These are phyloP conservation scores for Neurospora sp. DNA, from an alignment of 495 filamentous ascomycete genomes.

Conservation along the genomic window DNA sequence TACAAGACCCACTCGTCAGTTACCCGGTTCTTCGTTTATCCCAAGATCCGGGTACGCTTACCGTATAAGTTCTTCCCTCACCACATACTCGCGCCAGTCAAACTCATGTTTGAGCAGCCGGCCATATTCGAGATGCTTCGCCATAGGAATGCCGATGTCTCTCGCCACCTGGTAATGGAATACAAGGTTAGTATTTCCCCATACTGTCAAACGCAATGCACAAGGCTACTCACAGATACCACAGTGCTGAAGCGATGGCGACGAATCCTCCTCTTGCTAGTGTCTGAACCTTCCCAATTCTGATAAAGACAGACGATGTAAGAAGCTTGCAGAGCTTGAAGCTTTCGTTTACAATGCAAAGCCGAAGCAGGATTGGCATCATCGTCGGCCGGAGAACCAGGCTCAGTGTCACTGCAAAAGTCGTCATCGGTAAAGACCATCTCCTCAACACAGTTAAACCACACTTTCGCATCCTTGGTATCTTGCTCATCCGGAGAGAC, in stretches of 20 bases:
- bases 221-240: conserved; percentile 12
- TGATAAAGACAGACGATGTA: conserved; percentile 20
- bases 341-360: conserved; percentile 5
- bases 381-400: conserved; percentile 5
- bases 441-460: conserved; percentile 24
- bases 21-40: neutral
- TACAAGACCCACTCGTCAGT: neutral
- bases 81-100: conserved; percentile 16
- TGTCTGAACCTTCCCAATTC: conserved; percentile 20
- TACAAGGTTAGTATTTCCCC: neutral
- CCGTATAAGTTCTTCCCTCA: conserved; percentile 20
- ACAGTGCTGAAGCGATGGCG: conserved; percentile 21
- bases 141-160: conserved; percentile 18
- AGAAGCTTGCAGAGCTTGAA: conserved; percentile 20
- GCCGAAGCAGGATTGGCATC: neutral
- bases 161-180: conserved; percentile 9
- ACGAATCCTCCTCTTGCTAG: conserved; percentile 18
- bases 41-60: neutral
- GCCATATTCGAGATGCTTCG: conserved; percentile 18
- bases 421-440: conserved; percentile 23
- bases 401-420: conserved; percentile 20
- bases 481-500: conserved; percentile 20
- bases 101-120: conserved; percentile 14
- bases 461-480: conserved; percentile 18
- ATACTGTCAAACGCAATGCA: neutral